Conservation (phyloP, 2,329 filamentous ascomycete genomes). For the Pseudocercospora vitis region DNA sequence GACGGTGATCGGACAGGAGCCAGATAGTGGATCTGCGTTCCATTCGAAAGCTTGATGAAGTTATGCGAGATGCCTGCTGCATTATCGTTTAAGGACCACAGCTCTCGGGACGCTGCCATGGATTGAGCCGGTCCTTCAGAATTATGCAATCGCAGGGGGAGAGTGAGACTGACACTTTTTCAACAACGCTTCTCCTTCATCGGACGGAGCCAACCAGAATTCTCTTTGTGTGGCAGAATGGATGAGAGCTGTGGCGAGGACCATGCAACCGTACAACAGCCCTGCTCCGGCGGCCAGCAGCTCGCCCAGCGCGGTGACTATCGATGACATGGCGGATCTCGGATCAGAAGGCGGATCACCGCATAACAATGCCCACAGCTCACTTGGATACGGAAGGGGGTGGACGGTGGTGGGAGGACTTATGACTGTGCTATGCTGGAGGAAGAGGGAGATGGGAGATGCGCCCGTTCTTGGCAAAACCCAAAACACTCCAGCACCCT, state of each 20-base stretch:
- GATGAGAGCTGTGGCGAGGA: conserved; percentile 17
- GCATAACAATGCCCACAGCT: too few relatives aligned
- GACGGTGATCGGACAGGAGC: conserved; percentile 4
- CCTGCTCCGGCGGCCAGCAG: conserved; percentile 16
- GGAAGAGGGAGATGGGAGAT: not conserved
- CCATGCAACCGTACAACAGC: conserved; percentile 18
- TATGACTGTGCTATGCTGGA: not conserved
- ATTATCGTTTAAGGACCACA: conserved; percentile 55
- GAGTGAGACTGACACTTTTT: conserved; percentile 6
- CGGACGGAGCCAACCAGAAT: conserved; percentile 16
- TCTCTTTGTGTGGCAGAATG: conserved; percentile 20
- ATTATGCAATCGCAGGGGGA: not conserved
- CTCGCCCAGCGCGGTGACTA: not conserved
- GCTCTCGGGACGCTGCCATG: conserved; percentile 50
- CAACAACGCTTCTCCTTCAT: conserved; percentile 10
- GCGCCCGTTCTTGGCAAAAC: not conserved
- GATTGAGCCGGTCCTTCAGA: not conserved
- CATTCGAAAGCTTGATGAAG: conserved; percentile 52
- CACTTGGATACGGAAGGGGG: too few relatives aligned
- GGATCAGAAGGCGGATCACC: too few relatives aligned
- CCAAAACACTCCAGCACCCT: not conserved
- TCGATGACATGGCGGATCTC: conserved; percentile 5
- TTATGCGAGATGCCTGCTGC: conserved; percentile 51
- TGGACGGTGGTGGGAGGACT: not conserved
- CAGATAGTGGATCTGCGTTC: conserved; percentile 58